These are phyloP conservation scores for Perilla frutescens DNA, from an alignment of 257 asterid genomes.

Conservation along the genomic window DNA sequence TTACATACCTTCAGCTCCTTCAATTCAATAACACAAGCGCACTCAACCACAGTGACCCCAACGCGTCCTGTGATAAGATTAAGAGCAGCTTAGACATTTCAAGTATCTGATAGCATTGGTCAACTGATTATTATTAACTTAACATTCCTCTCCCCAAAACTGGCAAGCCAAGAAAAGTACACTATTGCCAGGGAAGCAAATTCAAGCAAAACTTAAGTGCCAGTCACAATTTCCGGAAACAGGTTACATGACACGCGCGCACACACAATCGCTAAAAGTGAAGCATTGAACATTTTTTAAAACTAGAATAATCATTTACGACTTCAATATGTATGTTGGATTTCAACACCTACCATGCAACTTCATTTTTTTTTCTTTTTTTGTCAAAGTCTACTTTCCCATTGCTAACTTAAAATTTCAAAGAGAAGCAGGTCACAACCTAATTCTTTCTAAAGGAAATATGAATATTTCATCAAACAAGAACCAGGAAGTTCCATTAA, in stretches of 20 bases:
- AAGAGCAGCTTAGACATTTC: conserved; percentile 29
- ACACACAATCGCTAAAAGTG: neutral
- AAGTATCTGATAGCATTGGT: neutral
- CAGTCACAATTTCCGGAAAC: neutral
- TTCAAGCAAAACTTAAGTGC: neutral
- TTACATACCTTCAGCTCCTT: conserved; percentile 78
- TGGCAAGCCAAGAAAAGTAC: conserved; percentile 3
- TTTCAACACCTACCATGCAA: neutral
- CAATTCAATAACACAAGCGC: conserved; percentile 88
- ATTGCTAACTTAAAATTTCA: neutral
- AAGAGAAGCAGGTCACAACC: neutral
- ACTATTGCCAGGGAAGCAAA: neutral
- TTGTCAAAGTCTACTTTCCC: neutral
- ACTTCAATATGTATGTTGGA: neutral
- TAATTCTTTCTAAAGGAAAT: too few relatives aligned
- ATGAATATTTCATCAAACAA: too few relatives aligned
- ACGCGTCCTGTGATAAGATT: conserved; percentile 78
- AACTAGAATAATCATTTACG: neutral
- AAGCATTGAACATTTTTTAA: neutral
- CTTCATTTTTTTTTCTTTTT: too few relatives aligned
- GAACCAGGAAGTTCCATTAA: neutral
- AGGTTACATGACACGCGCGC: neutral
- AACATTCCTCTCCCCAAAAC: neutral
- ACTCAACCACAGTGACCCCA: conserved; percentile 75
- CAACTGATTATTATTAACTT: neutral